Base-by-base conservation (phyloP, 2,329 filamentous ascomycete species). In the Monosporascus sp. region DNA sequence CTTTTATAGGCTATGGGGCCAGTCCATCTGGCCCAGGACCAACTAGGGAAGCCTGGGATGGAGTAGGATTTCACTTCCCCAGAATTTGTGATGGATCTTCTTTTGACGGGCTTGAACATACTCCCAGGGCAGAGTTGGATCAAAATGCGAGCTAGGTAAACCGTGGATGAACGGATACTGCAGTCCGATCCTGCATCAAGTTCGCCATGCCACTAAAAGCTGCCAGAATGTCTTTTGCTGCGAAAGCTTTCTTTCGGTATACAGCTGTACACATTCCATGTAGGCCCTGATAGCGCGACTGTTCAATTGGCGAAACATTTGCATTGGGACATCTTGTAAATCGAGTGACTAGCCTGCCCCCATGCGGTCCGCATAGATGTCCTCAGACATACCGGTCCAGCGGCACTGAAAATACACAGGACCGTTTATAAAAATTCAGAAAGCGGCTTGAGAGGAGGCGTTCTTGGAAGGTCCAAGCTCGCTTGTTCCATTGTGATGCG, bases 391-490 rank as follows among this genome's bases (percentile, higher is more conserved):
- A n/a, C 52, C 48, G 5, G 54, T 55, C 6, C 54, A 53, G 9
- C 57, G 54, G 51, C 69, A 70, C 48, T 69, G 64, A 31, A 68
- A 70, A 52, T 66, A 68, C 2, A 69, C 56, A 9, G 62, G 55
- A 0, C 59, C 60, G 6, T 65, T 57, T 3, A 66, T 65, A 38
- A 73, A 73, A 11, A 72, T n/a, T 63, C 1, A 73, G 60, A 42
- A 67, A 68, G 7, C 70, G 59, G 6, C 60, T 51, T 0, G 70
- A 70, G 2, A 72, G 64, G 25, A 73, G 59, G 31, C 66, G 57
- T 55, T 73, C 70, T 57, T 72, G 70, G 50, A 71, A 71, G 1
- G 70, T 72, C 71, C 70, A 73, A 0, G 66, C 69, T 39, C 71
- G 62, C 1, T 59, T 62, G 51, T 68, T 69, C 66, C 70, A 71